These are phyloP conservation scores for Thelonectria discophora DNA, from an alignment of 2,329 filamentous ascomycete species.

Conservation along the genomic window DNA sequence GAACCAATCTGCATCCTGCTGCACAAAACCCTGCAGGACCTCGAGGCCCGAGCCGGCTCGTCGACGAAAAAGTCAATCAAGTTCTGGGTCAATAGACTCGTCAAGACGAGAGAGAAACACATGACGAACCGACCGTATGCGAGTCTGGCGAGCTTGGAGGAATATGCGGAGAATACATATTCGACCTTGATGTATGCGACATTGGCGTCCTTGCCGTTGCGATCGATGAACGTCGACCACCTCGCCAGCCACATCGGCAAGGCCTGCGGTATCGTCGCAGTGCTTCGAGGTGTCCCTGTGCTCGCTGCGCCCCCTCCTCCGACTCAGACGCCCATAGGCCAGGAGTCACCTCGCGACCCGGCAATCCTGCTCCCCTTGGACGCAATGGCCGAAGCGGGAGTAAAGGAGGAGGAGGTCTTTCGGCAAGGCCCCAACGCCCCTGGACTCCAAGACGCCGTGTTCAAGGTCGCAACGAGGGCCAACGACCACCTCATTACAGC, in stretches of 20 bases:
- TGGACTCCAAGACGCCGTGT: constrained; percentile 88
- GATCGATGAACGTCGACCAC: constrained; percentile 88
- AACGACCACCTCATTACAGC: constrained; percentile 97
- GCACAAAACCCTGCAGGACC: constrained; percentile 73
- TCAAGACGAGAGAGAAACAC: constrained; percentile 82
- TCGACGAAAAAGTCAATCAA: constrained; percentile 63
- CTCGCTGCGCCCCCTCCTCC: constrained; percentile 76
- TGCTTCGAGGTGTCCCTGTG: constrained; percentile 86
- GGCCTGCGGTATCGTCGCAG: constrained; percentile 84
- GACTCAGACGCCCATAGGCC: constrained; percentile 53
- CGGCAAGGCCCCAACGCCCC: constrained; percentile 79
- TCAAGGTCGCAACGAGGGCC: constrained; percentile 89
- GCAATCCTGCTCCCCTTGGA: constrained; percentile 84
- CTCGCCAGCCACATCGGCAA: constrained; percentile 96
- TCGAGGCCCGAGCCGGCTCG: constrained; percentile 57
- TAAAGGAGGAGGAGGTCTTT: constrained; percentile 91
- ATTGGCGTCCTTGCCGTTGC: constrained; percentile 79
- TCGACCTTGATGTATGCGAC: constrained; percentile 91
- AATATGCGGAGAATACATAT: constrained; percentile 94
- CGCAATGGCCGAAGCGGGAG: constrained; percentile 81
- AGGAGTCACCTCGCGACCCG: constrained; percentile 53
- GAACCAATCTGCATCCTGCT: constrained; percentile 92
- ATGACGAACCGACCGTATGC: constrained; percentile 86
- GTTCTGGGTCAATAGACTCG: constrained; percentile 79
- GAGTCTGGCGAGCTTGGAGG: constrained; percentile 77